A percentile compares a stretch with the other conserved stretches of the same genome.
Evolutionary conservation across 169 alveolate species (phyloP).

Genomic region (Cryptosporidium baileyi): DNA sequence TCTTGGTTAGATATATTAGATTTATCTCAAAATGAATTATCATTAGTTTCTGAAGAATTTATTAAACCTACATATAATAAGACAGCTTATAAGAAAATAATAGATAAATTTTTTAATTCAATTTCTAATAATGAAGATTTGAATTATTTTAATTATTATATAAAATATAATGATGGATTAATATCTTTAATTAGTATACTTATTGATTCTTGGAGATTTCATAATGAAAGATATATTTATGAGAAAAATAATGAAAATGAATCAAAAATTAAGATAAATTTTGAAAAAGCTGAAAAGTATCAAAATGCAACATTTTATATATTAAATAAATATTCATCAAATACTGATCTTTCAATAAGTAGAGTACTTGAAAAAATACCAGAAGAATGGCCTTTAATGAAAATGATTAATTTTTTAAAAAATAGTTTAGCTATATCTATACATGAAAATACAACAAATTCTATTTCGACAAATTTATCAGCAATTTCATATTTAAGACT

Average conservation of each 20-base stretch:
- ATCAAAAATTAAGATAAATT: not conserved
- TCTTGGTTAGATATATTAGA: constrained; percentile 44
- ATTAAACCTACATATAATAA: not conserved
- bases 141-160: not conserved
- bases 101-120: not conserved
- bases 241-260: no score
- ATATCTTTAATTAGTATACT: not conserved
- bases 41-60: constrained; percentile 26
- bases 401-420: constrained; percentile 8
- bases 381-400: constrained; percentile 58
- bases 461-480: constrained; percentile 23
- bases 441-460: constrained; percentile 13
- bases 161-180: not conserved
- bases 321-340: constrained; percentile 22
- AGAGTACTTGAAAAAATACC: constrained; percentile 24
- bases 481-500: constrained; percentile 52
- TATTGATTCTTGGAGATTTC: constrained; percentile 11
- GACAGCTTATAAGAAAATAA: not conserved
- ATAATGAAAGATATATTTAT: no score
- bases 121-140: no score
- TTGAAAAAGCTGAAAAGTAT: not conserved
- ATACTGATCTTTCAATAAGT: constrained; percentile 10
- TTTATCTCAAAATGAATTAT: constrained; percentile 31
- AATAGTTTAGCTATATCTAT: constrained; percentile 22
- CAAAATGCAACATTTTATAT: constrained; percentile 10